Evolutionary conservation across 345 rosid genomes (phyloP).

Genomic region (Bruguiera parviflora): DNA sequence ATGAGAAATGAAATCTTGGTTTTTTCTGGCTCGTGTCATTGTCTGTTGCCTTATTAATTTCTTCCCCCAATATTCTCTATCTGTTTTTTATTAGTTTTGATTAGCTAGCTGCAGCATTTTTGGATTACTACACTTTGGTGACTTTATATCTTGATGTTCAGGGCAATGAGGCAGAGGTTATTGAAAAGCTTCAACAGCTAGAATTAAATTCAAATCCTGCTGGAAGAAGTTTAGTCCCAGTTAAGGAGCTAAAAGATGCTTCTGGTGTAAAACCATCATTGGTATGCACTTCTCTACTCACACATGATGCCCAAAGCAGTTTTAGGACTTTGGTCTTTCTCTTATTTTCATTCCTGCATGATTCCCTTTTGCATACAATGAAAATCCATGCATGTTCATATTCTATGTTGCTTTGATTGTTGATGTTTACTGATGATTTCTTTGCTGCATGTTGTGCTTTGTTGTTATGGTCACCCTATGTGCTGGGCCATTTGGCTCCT

Average conservation of each 20-base stretch:
- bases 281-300: slow-evolving; percentile 36
- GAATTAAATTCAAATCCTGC: slow-evolving; percentile 57
- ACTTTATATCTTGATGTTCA: slow-evolving; percentile 35
- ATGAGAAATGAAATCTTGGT: neutral
- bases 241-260: slow-evolving; percentile 49
- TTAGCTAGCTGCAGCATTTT: neutral
- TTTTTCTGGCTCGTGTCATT: neutral
- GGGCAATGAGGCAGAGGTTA: slow-evolving; percentile 70
- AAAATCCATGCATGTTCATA: neutral
- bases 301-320: neutral
- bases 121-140: slow-evolving; percentile 1
- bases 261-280: slow-evolving; percentile 45
- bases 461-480: neutral
- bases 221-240: slow-evolving; percentile 41
- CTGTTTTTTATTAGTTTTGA: neutral
- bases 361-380: neutral
- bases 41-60: neutral
- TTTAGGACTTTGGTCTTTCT: neutral
- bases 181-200: slow-evolving; percentile 67
- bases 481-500: neutral
- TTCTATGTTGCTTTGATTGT: neutral
- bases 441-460: neutral
- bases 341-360: neutral
- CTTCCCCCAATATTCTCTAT: neutral
- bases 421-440: neutral